Conservation (phyloP, 768 basidiomycete species). For the Mycena venus region DNA sequence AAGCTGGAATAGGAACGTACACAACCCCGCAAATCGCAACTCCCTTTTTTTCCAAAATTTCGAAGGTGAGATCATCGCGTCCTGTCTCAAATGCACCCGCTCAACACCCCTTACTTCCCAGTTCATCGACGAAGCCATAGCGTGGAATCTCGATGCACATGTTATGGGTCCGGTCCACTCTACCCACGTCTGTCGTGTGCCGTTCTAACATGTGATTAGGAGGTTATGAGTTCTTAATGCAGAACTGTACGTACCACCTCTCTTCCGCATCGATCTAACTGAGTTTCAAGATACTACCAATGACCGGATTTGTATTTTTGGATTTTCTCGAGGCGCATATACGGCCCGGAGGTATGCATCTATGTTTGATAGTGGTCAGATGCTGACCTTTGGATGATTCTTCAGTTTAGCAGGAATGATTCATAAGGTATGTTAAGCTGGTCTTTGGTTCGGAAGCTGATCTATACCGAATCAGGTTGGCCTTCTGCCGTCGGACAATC, state of each 20-base stretch:
- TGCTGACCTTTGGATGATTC: background rate
- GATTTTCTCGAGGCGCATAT: slow-evolving; percentile 79
- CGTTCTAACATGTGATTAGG: slow-evolving; percentile 42
- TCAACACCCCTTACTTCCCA: background rate
- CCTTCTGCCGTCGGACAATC: slow-evolving; percentile 67
- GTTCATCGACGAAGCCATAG: slow-evolving; percentile 53
- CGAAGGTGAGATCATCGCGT: slow-evolving; percentile 34
- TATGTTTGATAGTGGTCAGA: background rate
- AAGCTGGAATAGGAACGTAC: slow-evolving; percentile 77
- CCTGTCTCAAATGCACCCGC: background rate
- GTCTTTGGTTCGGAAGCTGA: background rate
- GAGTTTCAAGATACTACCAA: slow-evolving; percentile 52
- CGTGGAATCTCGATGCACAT: slow-evolving; percentile 64
- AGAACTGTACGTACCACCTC: slow-evolving; percentile 60
- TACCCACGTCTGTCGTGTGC: background rate
- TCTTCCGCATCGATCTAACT: background rate
- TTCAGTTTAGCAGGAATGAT: slow-evolving; percentile 54
- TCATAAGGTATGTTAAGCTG: slow-evolving; percentile 64
- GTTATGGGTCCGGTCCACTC: slow-evolving; percentile 60
- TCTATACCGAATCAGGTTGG: slow-evolving; percentile 54
- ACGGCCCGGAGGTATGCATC: slow-evolving; percentile 65
- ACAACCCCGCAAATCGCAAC: slow-evolving; percentile 64
- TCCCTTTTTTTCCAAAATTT: slow-evolving; percentile 54
- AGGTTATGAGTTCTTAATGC: slow-evolving; percentile 75
- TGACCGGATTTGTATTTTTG: slow-evolving; percentile 49